These are phyloP conservation scores for Achaetomium macrosporum DNA, from an alignment of 2,329 filamentous ascomycete species.

Conservation along the genomic window DNA sequence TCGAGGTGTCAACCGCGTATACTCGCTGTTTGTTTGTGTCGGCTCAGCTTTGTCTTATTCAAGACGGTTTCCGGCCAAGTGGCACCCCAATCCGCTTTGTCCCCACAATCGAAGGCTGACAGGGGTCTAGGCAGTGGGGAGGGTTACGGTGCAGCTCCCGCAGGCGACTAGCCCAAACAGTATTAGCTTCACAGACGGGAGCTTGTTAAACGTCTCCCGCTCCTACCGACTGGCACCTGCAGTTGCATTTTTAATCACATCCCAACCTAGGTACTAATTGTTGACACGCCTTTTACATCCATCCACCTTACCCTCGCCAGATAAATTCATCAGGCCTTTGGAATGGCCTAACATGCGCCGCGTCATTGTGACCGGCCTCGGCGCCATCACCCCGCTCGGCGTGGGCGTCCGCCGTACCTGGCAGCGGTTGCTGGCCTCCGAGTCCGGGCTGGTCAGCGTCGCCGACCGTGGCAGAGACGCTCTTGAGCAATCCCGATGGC, in stretches of 20 bases:
- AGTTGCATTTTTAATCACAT: background rate
- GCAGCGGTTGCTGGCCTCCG: conserved; percentile 70
- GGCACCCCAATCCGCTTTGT: conserved; percentile 12
- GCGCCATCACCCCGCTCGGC: conserved; percentile 76
- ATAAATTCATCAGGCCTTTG: conserved; percentile 2
- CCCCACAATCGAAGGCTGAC: conserved; percentile 4
- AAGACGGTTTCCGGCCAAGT: conserved; percentile 19
- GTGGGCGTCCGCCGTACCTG: conserved; percentile 74
- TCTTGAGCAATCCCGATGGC: conserved; percentile 49
- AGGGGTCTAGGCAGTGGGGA: background rate
- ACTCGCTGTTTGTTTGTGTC: background rate
- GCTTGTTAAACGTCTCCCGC: background rate
- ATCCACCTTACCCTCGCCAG: background rate
- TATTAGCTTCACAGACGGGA: background rate
- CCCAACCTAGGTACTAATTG: background rate
- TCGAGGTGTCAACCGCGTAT: background rate
- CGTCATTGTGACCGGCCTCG: conserved; percentile 78
- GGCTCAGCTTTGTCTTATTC: conserved; percentile 10
- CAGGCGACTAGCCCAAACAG: background rate
- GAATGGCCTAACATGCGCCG: conserved; percentile 55
- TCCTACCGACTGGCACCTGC: too few relatives aligned
- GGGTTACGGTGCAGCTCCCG: background rate
- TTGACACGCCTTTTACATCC: background rate
- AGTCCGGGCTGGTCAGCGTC: conserved; percentile 75
- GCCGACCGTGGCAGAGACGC: conserved; percentile 45